Base-by-base conservation (phyloP, 2,329 filamentous ascomycete genomes). In the Lasiodiplodia hormozganensis region DNA sequence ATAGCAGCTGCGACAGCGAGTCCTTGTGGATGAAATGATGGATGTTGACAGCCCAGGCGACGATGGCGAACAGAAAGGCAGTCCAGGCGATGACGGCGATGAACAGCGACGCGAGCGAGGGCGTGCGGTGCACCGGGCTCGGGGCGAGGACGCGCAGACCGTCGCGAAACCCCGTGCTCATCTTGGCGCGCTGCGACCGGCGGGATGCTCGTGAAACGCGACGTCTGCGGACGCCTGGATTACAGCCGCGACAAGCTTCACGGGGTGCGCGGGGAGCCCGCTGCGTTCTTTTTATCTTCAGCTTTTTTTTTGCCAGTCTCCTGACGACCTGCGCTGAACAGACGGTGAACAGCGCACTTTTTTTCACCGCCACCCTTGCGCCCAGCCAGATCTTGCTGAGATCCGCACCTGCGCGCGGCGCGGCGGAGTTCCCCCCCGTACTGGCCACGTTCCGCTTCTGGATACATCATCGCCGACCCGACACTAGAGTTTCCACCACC, bases 391-490 rank as follows among this genome's bases (percentile, higher is more conserved):
- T 47, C 54, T 57, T 54, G 38, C 57, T 54, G 36, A 53, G 31
- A 43, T 67, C 65, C 65, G 65, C 47, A n/a, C 23, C 43, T 16
- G 40, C 23, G 53, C 62, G 47, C 21, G 25, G 60, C 64, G 38
- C 62, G 14, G 28, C 62, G 51, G 62, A 23, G 47, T 56, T 66
- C 28, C 60, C 31, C 60, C 60, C 51, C 67, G 60, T 58, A 66
- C 52, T 64, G 68, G 68, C 68, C 66, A 65, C 60, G 60, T 68
- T 66, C 69, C 62, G 57, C 65, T 68, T 58, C 52, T 57, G 58
- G 58, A 58, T 53, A 57, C 62, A 66, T 66, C 62, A 66, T 65
- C 58, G 52, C 67, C 56, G 57, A 16, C 21, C 47, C 47, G 36
- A 38, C 67, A 49, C 58, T 47, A 64, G 28, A 31, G 51, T 65